phyloP scores from a whole-genome alignment of 805 yeast genomes.

The Candida vaughaniae region DNA sequence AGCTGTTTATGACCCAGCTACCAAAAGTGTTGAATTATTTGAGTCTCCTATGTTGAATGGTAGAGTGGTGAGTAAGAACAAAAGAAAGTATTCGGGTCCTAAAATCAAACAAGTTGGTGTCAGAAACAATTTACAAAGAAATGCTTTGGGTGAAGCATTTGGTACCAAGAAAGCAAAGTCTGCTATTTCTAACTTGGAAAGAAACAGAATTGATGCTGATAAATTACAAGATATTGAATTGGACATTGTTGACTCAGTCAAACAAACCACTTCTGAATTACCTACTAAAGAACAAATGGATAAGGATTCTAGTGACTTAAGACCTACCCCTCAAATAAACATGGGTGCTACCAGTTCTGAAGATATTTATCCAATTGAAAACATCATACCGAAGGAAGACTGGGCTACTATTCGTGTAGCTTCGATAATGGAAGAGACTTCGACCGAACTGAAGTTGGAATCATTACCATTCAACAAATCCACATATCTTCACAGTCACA shows the following conservation, averaged over 20 bases:
- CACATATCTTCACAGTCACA: constrained; percentile 42
- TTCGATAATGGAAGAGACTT: constrained; percentile 54
- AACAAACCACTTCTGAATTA: constrained; percentile 63
- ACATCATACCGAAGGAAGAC: constrained; percentile 68
- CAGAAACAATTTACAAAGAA: constrained; percentile 61
- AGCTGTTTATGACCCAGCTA: constrained; percentile 74
- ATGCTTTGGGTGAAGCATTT: constrained; percentile 88
- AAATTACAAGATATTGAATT: constrained; percentile 70
- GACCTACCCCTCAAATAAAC: constrained; percentile 82
- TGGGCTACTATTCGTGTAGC: constrained; percentile 63
- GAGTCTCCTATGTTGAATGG: constrained; percentile 62
- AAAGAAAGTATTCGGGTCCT: constrained; percentile 60
- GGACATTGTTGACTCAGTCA: constrained; percentile 79
- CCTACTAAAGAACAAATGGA: constrained; percentile 71
- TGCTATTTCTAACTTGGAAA: constrained; percentile 76
- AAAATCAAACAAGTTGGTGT: constrained; percentile 55
- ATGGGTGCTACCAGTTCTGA: constrained; percentile 79
- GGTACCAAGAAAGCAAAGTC: constrained; percentile 97
- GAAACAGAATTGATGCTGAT: constrained; percentile 84
- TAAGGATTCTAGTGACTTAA: constrained; percentile 55
- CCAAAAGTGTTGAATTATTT: constrained; percentile 61
- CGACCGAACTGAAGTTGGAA: constrained; percentile 48
- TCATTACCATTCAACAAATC: constrained; percentile 64
- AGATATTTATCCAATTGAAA: constrained; percentile 74
- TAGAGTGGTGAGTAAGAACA: constrained; percentile 60